These are phyloP conservation scores for Tetrastigma voinierianum DNA, from an alignment of 164 flowering plant genomes.

Conservation along the genomic window DNA sequence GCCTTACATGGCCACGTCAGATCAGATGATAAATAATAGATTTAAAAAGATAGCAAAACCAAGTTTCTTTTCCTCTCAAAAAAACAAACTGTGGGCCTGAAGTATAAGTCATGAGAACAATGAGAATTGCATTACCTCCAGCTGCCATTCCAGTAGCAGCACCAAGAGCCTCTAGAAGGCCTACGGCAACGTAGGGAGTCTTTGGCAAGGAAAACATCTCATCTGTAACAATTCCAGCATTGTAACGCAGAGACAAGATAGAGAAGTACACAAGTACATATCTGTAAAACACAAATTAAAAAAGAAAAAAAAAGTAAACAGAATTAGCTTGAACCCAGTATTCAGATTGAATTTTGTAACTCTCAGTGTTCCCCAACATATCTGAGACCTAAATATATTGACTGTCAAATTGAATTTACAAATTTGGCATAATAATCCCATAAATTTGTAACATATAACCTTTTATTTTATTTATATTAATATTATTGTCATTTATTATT, in stretches of 20 bases:
- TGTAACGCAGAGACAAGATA: slow-evolving; percentile 65
- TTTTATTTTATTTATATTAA: no score
- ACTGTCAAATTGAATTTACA: no score
- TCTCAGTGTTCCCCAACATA: no score
- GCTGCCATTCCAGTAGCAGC: slow-evolving; percentile 97
- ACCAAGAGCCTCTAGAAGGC: slow-evolving; percentile 91
- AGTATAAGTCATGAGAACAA: slow-evolving; percentile 3
- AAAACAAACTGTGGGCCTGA: background rate
- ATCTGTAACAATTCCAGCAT: slow-evolving; percentile 83
- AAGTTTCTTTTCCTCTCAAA: background rate
- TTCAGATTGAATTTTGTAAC: no score
- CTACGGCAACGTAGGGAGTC: slow-evolving; percentile 65
- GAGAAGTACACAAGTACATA: slow-evolving; percentile 90
- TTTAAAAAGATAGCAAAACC: no score
- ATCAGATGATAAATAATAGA: no score
- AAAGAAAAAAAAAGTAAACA: background rate
- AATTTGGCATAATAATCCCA: no score
- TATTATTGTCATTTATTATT: no score
- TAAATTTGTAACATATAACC: no score
- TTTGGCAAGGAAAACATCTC: slow-evolving; percentile 97
- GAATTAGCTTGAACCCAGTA: no score
- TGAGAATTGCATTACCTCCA: slow-evolving; percentile 50
- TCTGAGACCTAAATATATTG: no score
- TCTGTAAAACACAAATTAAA: slow-evolving; percentile 36
- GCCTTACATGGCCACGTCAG: no score